Conservation (phyloP, 2,329 filamentous ascomycete species). For the Sporothrix variecibatus region DNA sequence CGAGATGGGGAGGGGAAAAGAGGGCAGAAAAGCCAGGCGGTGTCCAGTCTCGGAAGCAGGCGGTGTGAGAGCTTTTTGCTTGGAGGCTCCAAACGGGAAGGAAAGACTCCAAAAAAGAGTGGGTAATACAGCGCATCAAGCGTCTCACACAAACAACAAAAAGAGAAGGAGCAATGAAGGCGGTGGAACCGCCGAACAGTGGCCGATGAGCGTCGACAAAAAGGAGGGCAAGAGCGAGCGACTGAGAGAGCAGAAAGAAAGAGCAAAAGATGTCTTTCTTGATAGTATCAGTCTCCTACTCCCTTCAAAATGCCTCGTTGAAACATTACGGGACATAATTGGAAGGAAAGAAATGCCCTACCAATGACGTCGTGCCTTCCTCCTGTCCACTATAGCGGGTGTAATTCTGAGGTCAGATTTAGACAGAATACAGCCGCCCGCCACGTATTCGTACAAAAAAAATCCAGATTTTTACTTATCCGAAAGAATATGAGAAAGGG, state of each 20-base stretch:
- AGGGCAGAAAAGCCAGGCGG: constrained; percentile 10
- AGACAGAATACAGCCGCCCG: neutral
- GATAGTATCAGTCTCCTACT: neutral
- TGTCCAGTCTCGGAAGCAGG: neutral
- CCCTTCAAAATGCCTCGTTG: neutral
- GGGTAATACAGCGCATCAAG: neutral
- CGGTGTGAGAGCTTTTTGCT: neutral
- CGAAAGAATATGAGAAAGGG: neutral
- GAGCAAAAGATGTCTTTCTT: neutral
- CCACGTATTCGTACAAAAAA: neutral
- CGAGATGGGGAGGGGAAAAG: neutral
- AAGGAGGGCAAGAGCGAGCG: neutral
- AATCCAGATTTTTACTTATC: neutral
- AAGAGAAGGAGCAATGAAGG: neutral
- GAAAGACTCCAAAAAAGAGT: neutral
- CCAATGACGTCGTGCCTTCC: constrained; percentile 7
- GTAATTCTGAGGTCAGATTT: neutral
- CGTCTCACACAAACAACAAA: neutral
- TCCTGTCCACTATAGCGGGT: neutral
- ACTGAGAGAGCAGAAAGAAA: neutral
- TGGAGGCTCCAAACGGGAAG: neutral
- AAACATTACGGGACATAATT: neutral
- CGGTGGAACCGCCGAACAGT: neutral
- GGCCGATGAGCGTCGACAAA: neutral
- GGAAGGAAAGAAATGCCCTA: neutral